These are phyloP conservation scores for Mortierella sp. DNA, from an alignment of 371 early-diverging fungal genomes.

Conservation along the genomic window DNA sequence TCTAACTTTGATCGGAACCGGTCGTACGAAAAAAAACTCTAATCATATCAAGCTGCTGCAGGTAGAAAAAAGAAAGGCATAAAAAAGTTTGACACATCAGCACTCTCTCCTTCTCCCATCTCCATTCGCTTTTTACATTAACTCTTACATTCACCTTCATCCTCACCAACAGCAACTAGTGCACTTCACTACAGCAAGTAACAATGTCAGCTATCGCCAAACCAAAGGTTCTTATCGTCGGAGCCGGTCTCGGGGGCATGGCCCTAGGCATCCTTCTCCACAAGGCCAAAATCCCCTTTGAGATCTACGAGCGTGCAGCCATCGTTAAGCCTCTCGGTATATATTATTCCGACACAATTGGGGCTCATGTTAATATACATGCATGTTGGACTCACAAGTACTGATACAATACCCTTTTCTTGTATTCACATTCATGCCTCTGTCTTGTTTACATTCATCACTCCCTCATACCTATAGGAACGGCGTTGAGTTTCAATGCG, in stretches of 20 bases:
- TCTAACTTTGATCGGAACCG: not conserved
- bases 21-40: no score
- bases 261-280: not conserved
- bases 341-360: no score
- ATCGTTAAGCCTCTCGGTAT: not conserved
- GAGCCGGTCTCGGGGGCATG: constrained; percentile 9
- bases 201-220: not conserved
- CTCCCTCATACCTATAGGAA: not conserved
- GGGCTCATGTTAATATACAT: not conserved
- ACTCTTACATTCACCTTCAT: not conserved
- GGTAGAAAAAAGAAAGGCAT: no score
- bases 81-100: no score
- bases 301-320: not conserved
- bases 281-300: constrained; percentile 2
- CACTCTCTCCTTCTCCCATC: no score
- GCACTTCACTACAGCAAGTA: not conserved
- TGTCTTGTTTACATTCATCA: not conserved
- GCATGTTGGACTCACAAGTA: not conserved
- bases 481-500: not conserved
- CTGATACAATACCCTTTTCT: not conserved
- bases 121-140: not conserved
- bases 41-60: no score
- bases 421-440: not conserved
- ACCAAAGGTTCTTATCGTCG: constrained; percentile 8
- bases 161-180: not conserved